Evolutionary conservation across 163 green algal species (phyloP).

Genomic region (Chlamydomonas reinhardtii): DNA sequence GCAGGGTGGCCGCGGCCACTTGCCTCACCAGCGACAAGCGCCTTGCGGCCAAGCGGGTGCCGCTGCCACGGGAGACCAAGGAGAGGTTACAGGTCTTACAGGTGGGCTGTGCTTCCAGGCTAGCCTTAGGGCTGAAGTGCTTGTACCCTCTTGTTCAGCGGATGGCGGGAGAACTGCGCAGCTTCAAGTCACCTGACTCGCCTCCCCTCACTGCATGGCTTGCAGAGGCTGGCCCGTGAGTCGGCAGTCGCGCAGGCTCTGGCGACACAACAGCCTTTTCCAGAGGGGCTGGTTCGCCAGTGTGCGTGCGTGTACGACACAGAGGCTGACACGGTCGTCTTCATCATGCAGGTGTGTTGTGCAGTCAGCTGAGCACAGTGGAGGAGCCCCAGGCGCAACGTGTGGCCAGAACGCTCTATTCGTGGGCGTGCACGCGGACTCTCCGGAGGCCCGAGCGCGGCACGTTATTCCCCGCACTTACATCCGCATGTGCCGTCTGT

Average conservation of each 20-base stretch:
- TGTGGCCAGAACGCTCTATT: too few species aligned
- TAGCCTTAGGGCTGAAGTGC: too few species aligned
- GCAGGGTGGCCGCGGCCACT: background rate
- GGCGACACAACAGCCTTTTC: background rate
- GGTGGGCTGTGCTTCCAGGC: background rate
- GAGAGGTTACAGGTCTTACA: background rate
- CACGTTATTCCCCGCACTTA: too few species aligned
- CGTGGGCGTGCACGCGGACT: too few species aligned
- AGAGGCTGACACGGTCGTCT: background rate
- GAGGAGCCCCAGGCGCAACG: too few species aligned
- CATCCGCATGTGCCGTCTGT: too few species aligned
- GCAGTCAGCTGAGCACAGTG: background rate
- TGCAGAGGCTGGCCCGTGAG: conserved; percentile 18
- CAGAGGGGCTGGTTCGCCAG: background rate
- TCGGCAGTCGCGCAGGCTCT: conserved; percentile 1
- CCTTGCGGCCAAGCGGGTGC: conserved; percentile 12
- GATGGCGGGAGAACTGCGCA: too few species aligned
- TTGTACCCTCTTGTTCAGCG: too few species aligned
- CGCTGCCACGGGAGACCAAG: background rate
- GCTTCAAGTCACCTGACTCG: too few species aligned
- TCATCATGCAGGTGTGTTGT: conserved; percentile 13
- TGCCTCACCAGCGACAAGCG: background rate
- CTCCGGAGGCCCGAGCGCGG: too few species aligned
- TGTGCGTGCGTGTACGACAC: conserved; percentile 37
- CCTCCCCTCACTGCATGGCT: too few species aligned